Evolutionary conservation across 805 yeast species (phyloP).

Genomic region (Komagataella kurtzmanii): DNA sequence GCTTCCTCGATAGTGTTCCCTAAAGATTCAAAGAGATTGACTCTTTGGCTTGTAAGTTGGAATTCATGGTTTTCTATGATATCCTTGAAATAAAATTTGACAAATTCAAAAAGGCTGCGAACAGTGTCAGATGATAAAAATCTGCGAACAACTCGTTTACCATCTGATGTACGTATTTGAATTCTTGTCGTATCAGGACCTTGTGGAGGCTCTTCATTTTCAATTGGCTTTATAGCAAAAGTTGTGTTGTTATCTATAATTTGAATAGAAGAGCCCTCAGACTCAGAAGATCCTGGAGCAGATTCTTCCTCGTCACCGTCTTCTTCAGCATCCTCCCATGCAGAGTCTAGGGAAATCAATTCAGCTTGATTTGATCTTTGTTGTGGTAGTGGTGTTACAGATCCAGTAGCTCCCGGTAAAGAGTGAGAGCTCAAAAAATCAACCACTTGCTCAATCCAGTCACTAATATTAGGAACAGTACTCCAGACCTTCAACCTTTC

Average conservation of each 20-base stretch:
- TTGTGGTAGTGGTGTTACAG: slow-evolving; percentile 64
- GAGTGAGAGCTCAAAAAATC: slow-evolving; percentile 58
- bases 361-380: slow-evolving; percentile 31
- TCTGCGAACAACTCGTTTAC: slow-evolving; percentile 67
- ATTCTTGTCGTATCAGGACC: slow-evolving; percentile 47
- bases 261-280: slow-evolving; percentile 10
- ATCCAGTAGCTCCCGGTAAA: slow-evolving; percentile 35
- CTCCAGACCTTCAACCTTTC: slow-evolving; percentile 75
- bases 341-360: slow-evolving; percentile 5
- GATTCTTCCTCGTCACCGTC: slow-evolving; percentile 8
- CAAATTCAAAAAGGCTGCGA: slow-evolving; percentile 42
- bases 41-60: slow-evolving; percentile 43
- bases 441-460: slow-evolving; percentile 55
- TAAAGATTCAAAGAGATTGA: slow-evolving; percentile 39
- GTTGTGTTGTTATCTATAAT: slow-evolving; percentile 1
- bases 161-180: slow-evolving; percentile 82
- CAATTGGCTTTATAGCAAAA: slow-evolving; percentile 27
- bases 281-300: slow-evolving; percentile 5
- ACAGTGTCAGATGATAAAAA: slow-evolving; percentile 51
- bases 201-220: slow-evolving; percentile 47
- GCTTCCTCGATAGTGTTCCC: slow-evolving; percentile 55
- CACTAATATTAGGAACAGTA: slow-evolving; percentile 45
- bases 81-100: slow-evolving; percentile 43
- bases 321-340: slow-evolving; percentile 7
- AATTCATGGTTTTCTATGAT: slow-evolving; percentile 31